phyloP scores from a whole-genome alignment of 2,329 filamentous ascomycete species.

The Fusarium sulawesiense region DNA sequence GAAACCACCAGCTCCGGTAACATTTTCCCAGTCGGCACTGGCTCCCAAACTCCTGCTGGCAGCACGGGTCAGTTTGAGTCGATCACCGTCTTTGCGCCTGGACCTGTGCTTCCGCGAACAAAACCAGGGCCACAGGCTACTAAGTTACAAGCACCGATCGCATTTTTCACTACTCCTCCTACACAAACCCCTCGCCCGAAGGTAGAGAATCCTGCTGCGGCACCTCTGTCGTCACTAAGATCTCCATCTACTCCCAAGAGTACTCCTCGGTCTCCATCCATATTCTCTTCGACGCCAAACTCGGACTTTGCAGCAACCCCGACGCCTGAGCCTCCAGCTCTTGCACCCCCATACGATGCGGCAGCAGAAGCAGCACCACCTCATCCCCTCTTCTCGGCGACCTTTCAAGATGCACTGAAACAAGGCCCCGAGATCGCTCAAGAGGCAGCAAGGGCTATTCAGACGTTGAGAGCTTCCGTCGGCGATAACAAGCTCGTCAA shows the following conservation, averaged over 20 bases:
- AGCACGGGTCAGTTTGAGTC: background rate
- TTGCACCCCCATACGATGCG: background rate
- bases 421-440: background rate
- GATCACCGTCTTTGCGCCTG: background rate
- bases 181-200: no score
- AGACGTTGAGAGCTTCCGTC: no score
- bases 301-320: background rate
- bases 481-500: no score
- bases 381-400: slow-evolving; percentile 5
- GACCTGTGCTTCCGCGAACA: no score
- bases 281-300: background rate
- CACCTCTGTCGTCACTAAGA: no score
- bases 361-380: slow-evolving; percentile 2
- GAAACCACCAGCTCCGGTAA: background rate
- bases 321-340: background rate
- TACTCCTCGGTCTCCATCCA: background rate
- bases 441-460: background rate
- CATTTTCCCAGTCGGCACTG: background rate
- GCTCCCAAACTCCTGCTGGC: background rate
- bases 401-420: slow-evolving; percentile 5
- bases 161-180: background rate
- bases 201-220: background rate
- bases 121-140: no score
- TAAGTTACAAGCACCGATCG: background rate
- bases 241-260: background rate